Percentiles rank a stretch among this genome's conserved stretches.
Evolutionary conservation across 2,329 filamentous ascomycete genomes (phyloP).

Genomic region (Thelonectria blattea): DNA sequence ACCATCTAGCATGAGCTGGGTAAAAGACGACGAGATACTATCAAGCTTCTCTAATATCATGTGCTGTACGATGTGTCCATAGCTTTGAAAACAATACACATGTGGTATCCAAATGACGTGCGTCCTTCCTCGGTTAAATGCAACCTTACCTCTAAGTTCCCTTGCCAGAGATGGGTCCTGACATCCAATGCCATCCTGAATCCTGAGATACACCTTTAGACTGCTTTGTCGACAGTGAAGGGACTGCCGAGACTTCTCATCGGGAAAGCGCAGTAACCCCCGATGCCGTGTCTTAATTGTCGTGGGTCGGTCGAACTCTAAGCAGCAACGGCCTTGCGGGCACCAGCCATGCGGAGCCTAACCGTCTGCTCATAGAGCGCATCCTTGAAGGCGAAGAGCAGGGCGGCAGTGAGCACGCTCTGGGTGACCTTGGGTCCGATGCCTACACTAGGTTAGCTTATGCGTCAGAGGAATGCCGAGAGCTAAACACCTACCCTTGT

Average conservation of each 20-base stretch:
- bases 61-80: conserved; percentile 20
- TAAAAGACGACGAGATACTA: neutral
- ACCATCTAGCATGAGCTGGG: conserved; percentile 18
- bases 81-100: conserved; percentile 25
- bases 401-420: conserved; percentile 93
- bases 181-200: conserved; percentile 16
- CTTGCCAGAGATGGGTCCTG: neutral
- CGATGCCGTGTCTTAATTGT: conserved; percentile 18
- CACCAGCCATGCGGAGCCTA: conserved; percentile 60
- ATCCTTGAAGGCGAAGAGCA: conserved; percentile 98
- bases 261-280: conserved; percentile 14
- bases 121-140: conserved; percentile 8
- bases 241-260: conserved; percentile 16
- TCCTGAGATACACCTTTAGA: conserved; percentile 18
- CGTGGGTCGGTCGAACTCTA: conserved; percentile 30
- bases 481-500: conserved; percentile 72
- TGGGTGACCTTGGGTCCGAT: conserved; percentile 97
- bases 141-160: conserved; percentile 1
- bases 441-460: conserved; percentile 57
- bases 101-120: conserved; percentile 38
- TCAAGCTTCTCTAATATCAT: conserved; percentile 8
- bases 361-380: conserved; percentile 86
- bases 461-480: neutral
- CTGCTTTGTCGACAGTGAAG: conserved; percentile 24
- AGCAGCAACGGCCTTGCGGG: conserved; percentile 47